A percentile compares a stretch with the other conserved stretches of the same genome.
Conservation (phyloP, 306 rosid species). For the Casuarina glauca region DNA sequence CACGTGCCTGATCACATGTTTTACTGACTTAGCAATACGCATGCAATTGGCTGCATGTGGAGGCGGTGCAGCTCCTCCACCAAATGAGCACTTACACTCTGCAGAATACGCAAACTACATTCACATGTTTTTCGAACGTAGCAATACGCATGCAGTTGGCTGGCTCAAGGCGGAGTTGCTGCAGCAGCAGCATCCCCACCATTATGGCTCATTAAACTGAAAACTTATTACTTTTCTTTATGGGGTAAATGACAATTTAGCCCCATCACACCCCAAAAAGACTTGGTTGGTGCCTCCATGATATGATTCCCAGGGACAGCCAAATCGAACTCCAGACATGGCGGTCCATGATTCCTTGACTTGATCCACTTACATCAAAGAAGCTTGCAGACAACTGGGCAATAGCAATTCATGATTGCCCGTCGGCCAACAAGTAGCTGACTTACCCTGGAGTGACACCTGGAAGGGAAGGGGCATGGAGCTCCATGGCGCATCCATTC, state of each 20-base stretch:
- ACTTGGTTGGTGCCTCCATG: too few species aligned
- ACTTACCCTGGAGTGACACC: conserved; percentile 28
- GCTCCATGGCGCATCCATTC: conserved; percentile 13
- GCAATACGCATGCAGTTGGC: conserved; percentile 15
- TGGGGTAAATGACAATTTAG: too few species aligned
- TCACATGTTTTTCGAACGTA: conserved; percentile 8
- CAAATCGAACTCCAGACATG: too few species aligned
- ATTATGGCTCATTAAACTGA: not conserved
- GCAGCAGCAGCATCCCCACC: not conserved
- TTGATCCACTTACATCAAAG: not conserved
- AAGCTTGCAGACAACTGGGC: not conserved
- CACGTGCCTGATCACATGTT: conserved; percentile 47
- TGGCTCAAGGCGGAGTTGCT: not conserved
- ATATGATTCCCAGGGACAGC: too few species aligned
- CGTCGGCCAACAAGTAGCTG: not conserved
- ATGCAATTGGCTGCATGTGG: conserved; percentile 42
- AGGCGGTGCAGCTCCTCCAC: conserved; percentile 49
- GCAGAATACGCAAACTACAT: not conserved
- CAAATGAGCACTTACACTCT: not conserved
- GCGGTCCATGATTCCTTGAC: too few species aligned
- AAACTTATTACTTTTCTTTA: not conserved
- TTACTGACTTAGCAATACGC: conserved; percentile 5
- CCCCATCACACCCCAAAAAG: too few species aligned
- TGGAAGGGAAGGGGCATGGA: not conserved
- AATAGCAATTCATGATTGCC: not conserved